Conservation (phyloP, 1,139 yeast genomes). For the Petasospora rhodanensis region DNA sequence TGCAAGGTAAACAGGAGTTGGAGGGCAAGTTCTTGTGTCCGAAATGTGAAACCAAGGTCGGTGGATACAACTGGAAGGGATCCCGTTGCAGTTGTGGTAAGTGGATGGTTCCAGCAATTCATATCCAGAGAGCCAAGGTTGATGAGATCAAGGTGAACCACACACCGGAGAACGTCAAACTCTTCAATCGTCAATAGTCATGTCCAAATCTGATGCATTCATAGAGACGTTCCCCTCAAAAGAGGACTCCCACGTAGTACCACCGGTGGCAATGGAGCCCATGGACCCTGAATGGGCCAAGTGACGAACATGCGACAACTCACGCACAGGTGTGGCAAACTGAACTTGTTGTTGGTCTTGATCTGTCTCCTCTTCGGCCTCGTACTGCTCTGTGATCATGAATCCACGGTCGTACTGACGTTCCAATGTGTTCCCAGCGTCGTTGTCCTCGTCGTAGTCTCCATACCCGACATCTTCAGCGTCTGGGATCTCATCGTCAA, state of each 20-base stretch:
- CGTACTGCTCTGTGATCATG: constrained; percentile 30
- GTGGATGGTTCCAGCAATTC: constrained; percentile 94
- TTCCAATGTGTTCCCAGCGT: constrained; percentile 25
- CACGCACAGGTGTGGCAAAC: constrained; percentile 11
- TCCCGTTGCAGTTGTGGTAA: constrained; percentile 90
- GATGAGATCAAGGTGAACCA: constrained; percentile 46
- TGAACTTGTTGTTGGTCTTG: constrained; percentile 12
- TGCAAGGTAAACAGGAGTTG: constrained; percentile 54
- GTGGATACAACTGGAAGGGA: constrained; percentile 95
- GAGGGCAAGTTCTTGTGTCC: constrained; percentile 89
- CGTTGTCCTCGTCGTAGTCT: constrained; percentile 22
- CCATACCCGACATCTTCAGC: constrained; percentile 31
- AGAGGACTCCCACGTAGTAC: constrained; percentile 12
- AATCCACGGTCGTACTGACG: constrained; percentile 27
- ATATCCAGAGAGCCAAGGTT: constrained; percentile 73
- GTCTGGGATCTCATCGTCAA: constrained; percentile 46
- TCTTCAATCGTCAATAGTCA: constrained; percentile 41
- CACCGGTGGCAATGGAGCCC: constrained; percentile 8
- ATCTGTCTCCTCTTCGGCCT: constrained; percentile 16
- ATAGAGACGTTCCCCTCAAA: constrained; percentile 26
- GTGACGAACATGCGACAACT: constrained; percentile 2
- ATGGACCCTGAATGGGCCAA: constrained; percentile 11
- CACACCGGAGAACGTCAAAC: constrained; percentile 8
- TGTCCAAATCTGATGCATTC: constrained; percentile 41
- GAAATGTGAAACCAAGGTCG: constrained; percentile 75